These are phyloP conservation scores for Apophysomyces trapeziformis DNA, from an alignment of 371 early-diverging fungal genomes.

Conservation along the genomic window DNA sequence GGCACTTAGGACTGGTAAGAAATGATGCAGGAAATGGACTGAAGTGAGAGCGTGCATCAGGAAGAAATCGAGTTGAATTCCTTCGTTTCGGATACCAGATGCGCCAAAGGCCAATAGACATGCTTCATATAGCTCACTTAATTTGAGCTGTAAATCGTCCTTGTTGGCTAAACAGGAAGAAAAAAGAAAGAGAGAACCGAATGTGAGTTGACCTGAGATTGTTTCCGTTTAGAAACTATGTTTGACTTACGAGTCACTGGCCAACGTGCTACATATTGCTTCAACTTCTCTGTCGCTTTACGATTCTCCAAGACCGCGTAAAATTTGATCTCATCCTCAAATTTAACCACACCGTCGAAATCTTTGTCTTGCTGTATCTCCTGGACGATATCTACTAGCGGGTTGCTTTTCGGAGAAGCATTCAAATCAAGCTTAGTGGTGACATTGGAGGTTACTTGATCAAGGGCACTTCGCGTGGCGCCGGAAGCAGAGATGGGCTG, in stretches of 20 bases:
- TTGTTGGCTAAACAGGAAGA: constrained; percentile 19
- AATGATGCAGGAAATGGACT: constrained; percentile 52
- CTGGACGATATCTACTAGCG: constrained; percentile 29
- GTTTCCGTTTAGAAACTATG: background rate
- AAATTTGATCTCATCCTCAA: constrained; percentile 23
- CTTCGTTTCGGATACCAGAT: constrained; percentile 32
- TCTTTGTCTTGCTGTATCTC: constrained; percentile 37
- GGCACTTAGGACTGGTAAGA: constrained; percentile 30
- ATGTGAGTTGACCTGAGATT: background rate
- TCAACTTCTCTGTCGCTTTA: constrained; percentile 30
- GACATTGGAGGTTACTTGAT: constrained; percentile 14
- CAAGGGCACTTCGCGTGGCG: constrained; percentile 16
- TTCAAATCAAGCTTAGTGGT: constrained; percentile 14
- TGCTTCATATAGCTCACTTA: constrained; percentile 42
- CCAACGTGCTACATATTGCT: constrained; percentile 40
- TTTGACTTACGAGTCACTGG: constrained; percentile 24
- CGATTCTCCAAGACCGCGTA: constrained; percentile 26
- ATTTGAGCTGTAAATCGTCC: constrained; percentile 34
- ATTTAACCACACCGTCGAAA: constrained; percentile 33
- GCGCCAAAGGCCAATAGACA: constrained; percentile 31
- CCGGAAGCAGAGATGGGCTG: constrained; percentile 1
- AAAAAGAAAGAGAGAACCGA: no score
- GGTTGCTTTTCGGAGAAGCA: constrained; percentile 20
- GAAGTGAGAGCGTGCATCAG: constrained; percentile 63
- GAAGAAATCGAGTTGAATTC: constrained; percentile 48